These are phyloP conservation scores for Metroxylon sagu DNA, from an alignment of 176 grass and related monocot genomes.

Conservation along the genomic window DNA sequence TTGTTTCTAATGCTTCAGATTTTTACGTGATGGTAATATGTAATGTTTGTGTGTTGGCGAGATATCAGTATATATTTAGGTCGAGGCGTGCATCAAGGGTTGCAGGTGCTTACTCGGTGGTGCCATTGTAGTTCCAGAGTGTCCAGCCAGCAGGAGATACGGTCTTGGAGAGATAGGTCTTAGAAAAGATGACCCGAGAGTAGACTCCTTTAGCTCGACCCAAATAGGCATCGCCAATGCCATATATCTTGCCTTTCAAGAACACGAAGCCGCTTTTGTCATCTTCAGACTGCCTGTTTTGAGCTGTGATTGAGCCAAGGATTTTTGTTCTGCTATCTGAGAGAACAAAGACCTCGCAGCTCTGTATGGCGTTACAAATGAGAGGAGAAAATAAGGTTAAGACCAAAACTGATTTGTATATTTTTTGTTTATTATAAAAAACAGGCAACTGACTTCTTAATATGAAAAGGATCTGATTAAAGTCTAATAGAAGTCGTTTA, in stretches of 20 bases:
- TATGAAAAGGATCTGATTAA: too few relatives aligned
- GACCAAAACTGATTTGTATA: too few relatives aligned
- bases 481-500: too few relatives aligned
- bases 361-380: slow-evolving; percentile 21
- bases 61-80: too few relatives aligned
- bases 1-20: too few relatives aligned
- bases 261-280: slow-evolving; percentile 59
- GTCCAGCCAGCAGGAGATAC: slow-evolving; percentile 46
- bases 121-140: slow-evolving; percentile 36
- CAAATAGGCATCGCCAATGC: slow-evolving; percentile 55
- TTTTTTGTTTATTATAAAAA: too few relatives aligned
- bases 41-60: too few relatives aligned
- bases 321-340: slow-evolving; percentile 54
- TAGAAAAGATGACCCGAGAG: slow-evolving; percentile 55
- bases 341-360: slow-evolving; percentile 79
- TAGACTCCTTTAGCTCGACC: slow-evolving; percentile 46
- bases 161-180: slow-evolving; percentile 69
- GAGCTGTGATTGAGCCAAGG: slow-evolving; percentile 58
- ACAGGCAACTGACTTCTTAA: too few relatives aligned
- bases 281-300: slow-evolving; percentile 39
- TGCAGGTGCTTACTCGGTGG: slow-evolving; percentile 27
- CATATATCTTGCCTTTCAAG: slow-evolving; percentile 83
- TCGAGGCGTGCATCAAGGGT: too few relatives aligned
- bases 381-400: too few relatives aligned
- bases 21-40: too few relatives aligned